A percentile compares a stretch with the other conserved stretches of the same genome.
Evolutionary conservation across 208 protist species (phyloP).

Genomic region (Wallacemonas sp.): DNA sequence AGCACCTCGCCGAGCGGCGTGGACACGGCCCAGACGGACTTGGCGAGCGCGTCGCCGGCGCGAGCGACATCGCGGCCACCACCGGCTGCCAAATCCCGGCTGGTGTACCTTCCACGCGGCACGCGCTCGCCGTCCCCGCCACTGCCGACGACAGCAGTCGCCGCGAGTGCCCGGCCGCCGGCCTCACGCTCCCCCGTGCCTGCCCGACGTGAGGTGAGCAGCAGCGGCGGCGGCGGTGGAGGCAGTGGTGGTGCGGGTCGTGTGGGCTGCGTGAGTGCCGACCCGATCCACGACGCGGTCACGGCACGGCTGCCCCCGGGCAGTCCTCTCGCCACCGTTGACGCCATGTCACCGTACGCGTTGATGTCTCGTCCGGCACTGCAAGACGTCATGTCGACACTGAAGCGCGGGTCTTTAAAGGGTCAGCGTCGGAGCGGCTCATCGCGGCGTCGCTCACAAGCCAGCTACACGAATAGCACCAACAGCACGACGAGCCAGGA

Average conservation of each 20-base stretch:
- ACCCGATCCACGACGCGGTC: not conserved
- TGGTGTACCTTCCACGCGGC: conserved; percentile 3
- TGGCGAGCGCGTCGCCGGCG: not conserved
- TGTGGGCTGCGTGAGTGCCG: not conserved
- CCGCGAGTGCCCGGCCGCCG: not conserved
- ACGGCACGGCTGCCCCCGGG: not conserved
- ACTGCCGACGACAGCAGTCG: not conserved
- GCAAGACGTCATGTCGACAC: no score
- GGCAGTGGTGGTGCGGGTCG: not conserved
- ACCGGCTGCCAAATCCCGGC: not conserved
- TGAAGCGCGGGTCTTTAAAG: no score
- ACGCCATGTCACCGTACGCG: conserved; percentile 9
- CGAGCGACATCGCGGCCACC: not conserved
- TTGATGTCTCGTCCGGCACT: not conserved
- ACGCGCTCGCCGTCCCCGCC: not conserved
- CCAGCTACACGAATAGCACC: no score
- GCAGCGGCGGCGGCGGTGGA: no score
- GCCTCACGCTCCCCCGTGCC: no score
- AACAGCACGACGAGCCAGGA: no score
- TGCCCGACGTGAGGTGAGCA: no score
- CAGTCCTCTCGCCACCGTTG: not conserved
- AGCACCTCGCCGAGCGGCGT: not conserved
- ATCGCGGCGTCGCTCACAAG: no score
- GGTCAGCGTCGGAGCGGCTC: no score
- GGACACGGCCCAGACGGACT: no score